Evolutionary conservation across 345 rosid genomes (phyloP).

Genomic region (Populus alba): DNA sequence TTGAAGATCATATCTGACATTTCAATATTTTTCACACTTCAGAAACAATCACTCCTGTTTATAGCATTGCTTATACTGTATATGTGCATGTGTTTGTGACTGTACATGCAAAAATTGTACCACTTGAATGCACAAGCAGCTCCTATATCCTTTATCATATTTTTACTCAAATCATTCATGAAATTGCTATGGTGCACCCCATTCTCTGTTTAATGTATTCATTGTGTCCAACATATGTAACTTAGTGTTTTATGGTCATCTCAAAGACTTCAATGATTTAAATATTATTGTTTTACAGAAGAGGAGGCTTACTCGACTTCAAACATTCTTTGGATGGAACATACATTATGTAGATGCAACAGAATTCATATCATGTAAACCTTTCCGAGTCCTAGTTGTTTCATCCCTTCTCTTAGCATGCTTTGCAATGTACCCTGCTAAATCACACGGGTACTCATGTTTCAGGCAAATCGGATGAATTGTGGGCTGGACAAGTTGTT

Average conservation of each 20-base stretch:
- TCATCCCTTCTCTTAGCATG: neutral
- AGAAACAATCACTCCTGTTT: too few species aligned
- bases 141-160: too few species aligned
- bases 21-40: too few species aligned
- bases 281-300: slow-evolving; percentile 41
- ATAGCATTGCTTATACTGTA: too few species aligned
- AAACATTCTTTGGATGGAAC: slow-evolving; percentile 75
- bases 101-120: too few species aligned
- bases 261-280: neutral
- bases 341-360: slow-evolving; percentile 70
- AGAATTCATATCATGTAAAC: slow-evolving; percentile 56
- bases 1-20: neutral
- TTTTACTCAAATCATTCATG: too few species aligned
- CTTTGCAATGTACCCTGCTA: neutral
- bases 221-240: too few species aligned
- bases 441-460: neutral
- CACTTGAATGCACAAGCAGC: too few species aligned
- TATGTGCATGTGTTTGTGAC: too few species aligned
- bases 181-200: too few species aligned
- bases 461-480: slow-evolving; percentile 63
- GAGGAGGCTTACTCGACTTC: slow-evolving; percentile 64
- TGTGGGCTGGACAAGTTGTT: slow-evolving; percentile 69
- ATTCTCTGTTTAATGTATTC: too few species aligned
- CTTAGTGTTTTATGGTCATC: neutral
- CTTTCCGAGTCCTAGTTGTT: slow-evolving; percentile 7